A percentile compares a stretch with the other conserved stretches of the same genome.
These are phyloP conservation scores for Daedaleopsis nitida DNA, from an alignment of 768 basidiomycete genomes.

Conservation along the genomic window DNA sequence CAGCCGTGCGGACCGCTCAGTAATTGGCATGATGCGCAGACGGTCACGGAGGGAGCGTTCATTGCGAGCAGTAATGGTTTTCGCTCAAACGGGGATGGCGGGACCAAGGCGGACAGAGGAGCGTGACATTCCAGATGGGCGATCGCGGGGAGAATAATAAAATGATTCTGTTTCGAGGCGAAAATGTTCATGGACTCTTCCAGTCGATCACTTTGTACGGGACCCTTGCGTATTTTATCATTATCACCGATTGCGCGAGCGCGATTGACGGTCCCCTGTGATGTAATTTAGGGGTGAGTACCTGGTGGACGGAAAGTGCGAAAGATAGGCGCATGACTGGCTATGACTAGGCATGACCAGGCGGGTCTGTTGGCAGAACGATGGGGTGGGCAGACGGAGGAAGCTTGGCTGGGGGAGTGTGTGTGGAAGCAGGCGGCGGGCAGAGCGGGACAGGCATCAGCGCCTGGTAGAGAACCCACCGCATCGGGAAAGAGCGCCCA, in stretches of 20 bases:
- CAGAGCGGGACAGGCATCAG: background rate
- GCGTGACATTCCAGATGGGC: slow-evolving; percentile 7
- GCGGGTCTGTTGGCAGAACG: background rate
- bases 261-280: slow-evolving; percentile 15
- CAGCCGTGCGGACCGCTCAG: background rate
- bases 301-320: slow-evolving; percentile 10
- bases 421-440: background rate
- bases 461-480: background rate
- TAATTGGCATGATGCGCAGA: background rate
- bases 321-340: slow-evolving; percentile 1
- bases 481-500: slow-evolving; percentile 3
- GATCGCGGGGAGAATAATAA: slow-evolving; percentile 13
- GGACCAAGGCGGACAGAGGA: slow-evolving; percentile 4
- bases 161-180: slow-evolving; percentile 14
- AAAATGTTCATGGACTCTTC: slow-evolving; percentile 14
- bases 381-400: background rate
- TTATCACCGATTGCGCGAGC: slow-evolving; percentile 17
- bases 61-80: slow-evolving; percentile 12
- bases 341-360: background rate
- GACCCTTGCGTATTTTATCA: slow-evolving; percentile 14
- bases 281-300: slow-evolving; percentile 18
- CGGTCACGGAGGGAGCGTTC: slow-evolving; percentile 4
- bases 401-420: background rate
- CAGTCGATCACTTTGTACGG: slow-evolving; percentile 14
- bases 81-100: slow-evolving; percentile 12